Evolutionary conservation across 164 flowering plant species (phyloP), one percentile per base, ranked within the genome.

Genomic region (Cinnamomum micranthum): DNA sequence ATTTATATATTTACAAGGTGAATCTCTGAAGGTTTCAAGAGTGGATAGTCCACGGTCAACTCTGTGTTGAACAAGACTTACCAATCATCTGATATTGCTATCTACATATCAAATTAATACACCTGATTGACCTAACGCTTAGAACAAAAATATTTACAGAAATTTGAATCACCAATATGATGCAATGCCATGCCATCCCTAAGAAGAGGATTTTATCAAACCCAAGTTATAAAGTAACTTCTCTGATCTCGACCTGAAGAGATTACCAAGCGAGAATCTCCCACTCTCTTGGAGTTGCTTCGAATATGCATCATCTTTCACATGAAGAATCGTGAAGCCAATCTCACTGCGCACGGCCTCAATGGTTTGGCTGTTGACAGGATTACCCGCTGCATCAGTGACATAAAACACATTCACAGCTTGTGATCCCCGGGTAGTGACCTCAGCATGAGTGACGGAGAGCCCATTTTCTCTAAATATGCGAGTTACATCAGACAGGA

Each of bases 401-500:
- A 95, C 99, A 73, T 93, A 93, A 80, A 95, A 95, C 11, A 75
- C 83, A 69, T 95, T 93, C 65, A 91, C 84, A 14, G 99, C 99
- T 76, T 86, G 93, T 52, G 94, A 81, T 9, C 90, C 97, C 72
- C 89, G 81, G 31, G 98, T 95, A 13, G 93, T 85, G 6, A 95
- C 96, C 85, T 93, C 99, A 35, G 99, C 99, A 69, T 88, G 88
- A 55, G 90, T 86, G 13, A 95, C 97, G 4, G 91, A 83, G 2
- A 95, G 88, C 23, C 98, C 96, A 28, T 95, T 91, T 77, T 95
- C 99, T 81, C 99, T 85, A 62, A 93, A 95, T 60, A 92, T 93
- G 20, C 98, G 95, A 41, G 99, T 95, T 28, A 91, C 95, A 31
- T 95, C 98, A 1, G 98, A 87, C 33, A 95, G 82, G 62, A 93